These are phyloP conservation scores for Aspergillus arachidicola DNA, from an alignment of 2,329 filamentous ascomycete species.

Conservation along the genomic window DNA sequence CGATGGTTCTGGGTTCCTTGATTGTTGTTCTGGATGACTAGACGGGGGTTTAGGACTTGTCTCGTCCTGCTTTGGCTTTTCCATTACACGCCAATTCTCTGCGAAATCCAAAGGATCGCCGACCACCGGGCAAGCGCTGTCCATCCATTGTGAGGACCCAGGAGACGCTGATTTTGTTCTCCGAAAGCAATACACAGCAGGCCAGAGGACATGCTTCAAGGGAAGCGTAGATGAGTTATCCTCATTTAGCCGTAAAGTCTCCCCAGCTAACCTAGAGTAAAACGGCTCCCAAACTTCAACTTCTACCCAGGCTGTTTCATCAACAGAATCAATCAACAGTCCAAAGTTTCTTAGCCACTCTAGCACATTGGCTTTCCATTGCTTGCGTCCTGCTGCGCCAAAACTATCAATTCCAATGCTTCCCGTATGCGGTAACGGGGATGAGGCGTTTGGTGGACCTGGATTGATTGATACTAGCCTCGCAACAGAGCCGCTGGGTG, in stretches of 20 bases:
- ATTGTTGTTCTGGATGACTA: conserved; percentile 24
- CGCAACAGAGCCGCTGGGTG: conserved; percentile 42
- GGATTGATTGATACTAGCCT: conserved; percentile 33
- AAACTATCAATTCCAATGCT: conserved; percentile 15
- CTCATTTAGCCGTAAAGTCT: conserved; percentile 31
- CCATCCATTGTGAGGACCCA: conserved; percentile 20
- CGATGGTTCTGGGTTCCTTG: conserved; percentile 28
- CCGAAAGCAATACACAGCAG: conserved; percentile 46
- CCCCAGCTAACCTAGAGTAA: conserved; percentile 39
- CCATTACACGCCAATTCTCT: conserved; percentile 41
- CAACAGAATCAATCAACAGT: conserved; percentile 30
- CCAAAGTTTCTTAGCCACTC: conserved; percentile 43
- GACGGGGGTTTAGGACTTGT: conserved; percentile 18
- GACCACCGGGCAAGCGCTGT: conserved; percentile 19
- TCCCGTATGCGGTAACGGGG: conserved; percentile 20
- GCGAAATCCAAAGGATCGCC: conserved; percentile 48
- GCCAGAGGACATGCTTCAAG: conserved; percentile 49
- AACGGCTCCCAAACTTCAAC: conserved; percentile 46
- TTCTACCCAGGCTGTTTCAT: conserved; percentile 43
- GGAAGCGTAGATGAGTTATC: conserved; percentile 32
- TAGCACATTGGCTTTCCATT: conserved; percentile 41
- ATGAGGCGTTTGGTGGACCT: conserved; percentile 23
- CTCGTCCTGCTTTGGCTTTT: conserved; percentile 26
- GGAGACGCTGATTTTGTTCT: conserved; percentile 28
- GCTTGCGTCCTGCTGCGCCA: conserved; percentile 22